A percentile compares a stretch with the other conserved stretches of the same genome.
Conservation (phyloP, 163 green algal genomes). For the Chlamydomonas reinhardtii region DNA sequence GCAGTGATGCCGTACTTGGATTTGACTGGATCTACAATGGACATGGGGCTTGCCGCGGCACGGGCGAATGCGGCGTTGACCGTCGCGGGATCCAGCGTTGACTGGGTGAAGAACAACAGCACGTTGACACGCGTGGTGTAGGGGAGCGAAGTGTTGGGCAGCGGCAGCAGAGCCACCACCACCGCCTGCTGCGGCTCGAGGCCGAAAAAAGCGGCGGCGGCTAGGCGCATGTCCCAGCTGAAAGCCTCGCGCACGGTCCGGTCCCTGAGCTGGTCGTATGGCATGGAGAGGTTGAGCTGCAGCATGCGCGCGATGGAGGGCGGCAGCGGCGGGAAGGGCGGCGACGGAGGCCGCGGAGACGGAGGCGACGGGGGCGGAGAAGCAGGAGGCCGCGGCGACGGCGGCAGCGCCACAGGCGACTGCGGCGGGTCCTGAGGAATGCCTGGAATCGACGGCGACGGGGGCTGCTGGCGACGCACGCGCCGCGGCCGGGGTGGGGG, state of each 20-base stretch:
- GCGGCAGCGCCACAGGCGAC: neutral
- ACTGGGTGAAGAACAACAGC: neutral
- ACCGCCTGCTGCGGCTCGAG: neutral
- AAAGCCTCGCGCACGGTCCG: neutral
- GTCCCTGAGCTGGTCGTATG: neutral
- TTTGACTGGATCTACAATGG: neutral
- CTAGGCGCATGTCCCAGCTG: neutral
- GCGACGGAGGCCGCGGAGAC: neutral
- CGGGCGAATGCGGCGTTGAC: neutral
- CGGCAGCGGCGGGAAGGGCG: neutral
- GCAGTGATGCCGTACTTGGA: neutral
- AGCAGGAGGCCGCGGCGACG: neutral
- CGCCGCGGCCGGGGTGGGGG: neutral
- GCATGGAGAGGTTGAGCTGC: neutral
- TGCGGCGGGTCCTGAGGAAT: neutral
- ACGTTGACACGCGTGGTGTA: neutral
- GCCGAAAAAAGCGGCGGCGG: neutral
- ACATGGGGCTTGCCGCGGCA: neutral
- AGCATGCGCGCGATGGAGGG: conserved; percentile 1
- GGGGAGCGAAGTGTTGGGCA: neutral
- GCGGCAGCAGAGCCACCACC: neutral
- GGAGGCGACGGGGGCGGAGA: neutral
- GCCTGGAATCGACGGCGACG: no score
- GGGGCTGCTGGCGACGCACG: no score
- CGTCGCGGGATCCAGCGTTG: neutral